Base-by-base conservation (phyloP, 768 basidiomycete species). In the Pulveroboletus sp. region DNA sequence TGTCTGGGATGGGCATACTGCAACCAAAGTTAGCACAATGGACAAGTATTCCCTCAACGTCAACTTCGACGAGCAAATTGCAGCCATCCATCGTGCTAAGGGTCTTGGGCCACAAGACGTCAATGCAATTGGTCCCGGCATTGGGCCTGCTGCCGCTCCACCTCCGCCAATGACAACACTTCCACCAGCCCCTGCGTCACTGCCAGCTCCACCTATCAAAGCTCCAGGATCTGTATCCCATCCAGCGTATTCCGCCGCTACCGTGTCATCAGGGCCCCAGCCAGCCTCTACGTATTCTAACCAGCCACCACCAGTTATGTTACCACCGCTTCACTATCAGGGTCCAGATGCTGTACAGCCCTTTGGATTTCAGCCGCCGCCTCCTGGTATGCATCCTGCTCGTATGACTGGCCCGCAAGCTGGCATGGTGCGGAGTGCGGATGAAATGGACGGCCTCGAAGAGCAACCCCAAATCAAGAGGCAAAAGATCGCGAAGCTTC, bases 1-100 rank as follows among this genome's bases (percentile, higher is more conserved):
- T 57, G 90, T 97, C 41, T 99, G 97, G 97, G 97, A 98, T 69
- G 97, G 97, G 59, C 94, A 98, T 68, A 94, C 94, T 2, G 89
- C 92, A 37, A 89, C 92, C 37, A 97, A 94, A 71, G 87, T 87
- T 41, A 84, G 82, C 57, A 97, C 93, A 1, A 75, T 94, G 62
- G 90, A 94, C 77, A 92, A 92, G 63, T 99, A 87, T 75, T 94
- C 94, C 41, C 85, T 83, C 14, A 87, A 87, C 53, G 93, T 90
- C 74, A 94, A 93, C 65, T 85, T 98, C 65, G 93, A 97, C 71
- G 94, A 97, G 63, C 97, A 99, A 66, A 99, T 99, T 66, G 91
- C 91, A 37, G 92, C 94, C 40, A 93, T 98, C 50, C 94, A 97
- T 70, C 87, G 87, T 49, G 82, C 92, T 21, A 92, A 93, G 66